A percentile compares a stretch with the other conserved stretches of the same genome.
phyloP scores from a whole-genome alignment of 768 basidiomycete species.

The Calocybe cyanea region DNA sequence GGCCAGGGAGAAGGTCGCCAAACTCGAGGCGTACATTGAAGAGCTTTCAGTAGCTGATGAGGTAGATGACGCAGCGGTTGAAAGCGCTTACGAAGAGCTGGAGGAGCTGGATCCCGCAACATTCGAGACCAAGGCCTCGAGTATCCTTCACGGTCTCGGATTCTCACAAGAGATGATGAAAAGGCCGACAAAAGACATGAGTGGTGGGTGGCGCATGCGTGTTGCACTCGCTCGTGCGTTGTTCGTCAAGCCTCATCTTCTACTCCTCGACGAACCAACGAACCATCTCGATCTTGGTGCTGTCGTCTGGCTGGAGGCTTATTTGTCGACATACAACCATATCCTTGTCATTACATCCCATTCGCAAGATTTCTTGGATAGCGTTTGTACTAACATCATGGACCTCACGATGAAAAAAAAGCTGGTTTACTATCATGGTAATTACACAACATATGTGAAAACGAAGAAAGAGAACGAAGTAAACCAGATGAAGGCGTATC shows the following conservation, averaged over 20 bases:
- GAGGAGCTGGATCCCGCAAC: slow-evolving; percentile 96
- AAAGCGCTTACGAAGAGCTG: slow-evolving; percentile 89
- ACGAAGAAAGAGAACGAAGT: slow-evolving; percentile 97
- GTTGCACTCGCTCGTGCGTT: slow-evolving; percentile 94
- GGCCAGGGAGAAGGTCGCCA: slow-evolving; percentile 89
- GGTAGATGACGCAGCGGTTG: slow-evolving; percentile 85
- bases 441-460: slow-evolving; percentile 95
- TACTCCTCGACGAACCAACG: slow-evolving; percentile 90
- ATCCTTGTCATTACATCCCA: slow-evolving; percentile 97
- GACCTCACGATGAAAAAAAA: slow-evolving; percentile 92
- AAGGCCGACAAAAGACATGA: slow-evolving; percentile 97
- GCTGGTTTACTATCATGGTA: slow-evolving; percentile 91
- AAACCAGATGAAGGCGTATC: slow-evolving; percentile 99
- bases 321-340: slow-evolving; percentile 97
- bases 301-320: slow-evolving; percentile 98
- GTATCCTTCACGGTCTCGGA: slow-evolving; percentile 96
- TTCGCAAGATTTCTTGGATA: slow-evolving; percentile 99
- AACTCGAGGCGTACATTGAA: slow-evolving; percentile 91
- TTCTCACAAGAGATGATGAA: slow-evolving; percentile 91
- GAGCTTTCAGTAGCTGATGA: slow-evolving; percentile 87
- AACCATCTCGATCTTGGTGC: slow-evolving; percentile 96
- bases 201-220: slow-evolving; percentile 99
- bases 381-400: slow-evolving; percentile 97
- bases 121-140: slow-evolving; percentile 93
- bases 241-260: slow-evolving; percentile 93